Percentiles rank a stretch among this genome's conserved stretches.
Conservation (phyloP, 2,329 filamentous ascomycete species). For the Leptodontidium sp. region DNA sequence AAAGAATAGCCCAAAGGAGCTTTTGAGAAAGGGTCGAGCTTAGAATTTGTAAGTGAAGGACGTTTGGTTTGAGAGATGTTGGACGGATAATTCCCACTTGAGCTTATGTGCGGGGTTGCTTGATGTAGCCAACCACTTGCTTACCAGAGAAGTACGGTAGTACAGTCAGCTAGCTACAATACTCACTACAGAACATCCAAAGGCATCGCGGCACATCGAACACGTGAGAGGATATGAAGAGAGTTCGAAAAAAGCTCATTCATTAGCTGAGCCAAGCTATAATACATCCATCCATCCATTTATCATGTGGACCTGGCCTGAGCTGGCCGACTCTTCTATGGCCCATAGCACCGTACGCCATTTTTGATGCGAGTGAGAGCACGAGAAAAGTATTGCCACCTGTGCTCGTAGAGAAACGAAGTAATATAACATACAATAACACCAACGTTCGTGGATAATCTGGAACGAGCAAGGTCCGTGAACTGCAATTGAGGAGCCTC, state of each 20-base stretch:
- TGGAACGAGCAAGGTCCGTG: background rate
- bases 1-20: no score
- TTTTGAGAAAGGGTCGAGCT: background rate
- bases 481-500: background rate
- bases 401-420: background rate
- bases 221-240: background rate
- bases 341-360: background rate
- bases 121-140: background rate
- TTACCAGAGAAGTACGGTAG: no score
- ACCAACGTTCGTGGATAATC: background rate
- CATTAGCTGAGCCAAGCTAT: conserved; percentile 3
- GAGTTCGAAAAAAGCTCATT: conserved; percentile 2
- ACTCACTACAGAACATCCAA: background rate
- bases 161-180: background rate
- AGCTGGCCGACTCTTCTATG: conserved; percentile 2
- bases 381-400: background rate
- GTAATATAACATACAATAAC: background rate
- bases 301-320: conserved; percentile 1
- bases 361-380: background rate
- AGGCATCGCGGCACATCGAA: background rate
- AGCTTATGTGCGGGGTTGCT: conserved; percentile 10
- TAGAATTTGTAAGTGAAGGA: background rate
- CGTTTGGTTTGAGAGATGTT: background rate
- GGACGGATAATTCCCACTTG: background rate
- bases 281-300: background rate